Evolutionary conservation across 2,329 filamentous ascomycete genomes (phyloP).

Genomic region (Penicillium palitans): DNA sequence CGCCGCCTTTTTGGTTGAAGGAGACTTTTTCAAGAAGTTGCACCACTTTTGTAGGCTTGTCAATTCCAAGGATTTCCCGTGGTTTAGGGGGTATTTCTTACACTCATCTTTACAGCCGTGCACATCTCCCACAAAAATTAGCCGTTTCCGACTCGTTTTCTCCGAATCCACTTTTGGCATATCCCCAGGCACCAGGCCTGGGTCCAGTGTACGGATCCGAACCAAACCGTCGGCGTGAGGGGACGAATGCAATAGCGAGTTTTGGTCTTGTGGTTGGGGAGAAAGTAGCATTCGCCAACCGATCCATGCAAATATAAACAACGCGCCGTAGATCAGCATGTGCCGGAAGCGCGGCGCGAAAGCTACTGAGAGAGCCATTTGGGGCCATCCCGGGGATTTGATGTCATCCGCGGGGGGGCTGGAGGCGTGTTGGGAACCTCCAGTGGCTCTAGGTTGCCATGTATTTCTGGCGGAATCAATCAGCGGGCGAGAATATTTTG

Average conservation of each 20-base stretch:
- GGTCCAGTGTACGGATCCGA: slow-evolving; percentile 52
- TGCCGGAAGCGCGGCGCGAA: slow-evolving; percentile 45
- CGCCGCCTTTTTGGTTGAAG: slow-evolving; percentile 59
- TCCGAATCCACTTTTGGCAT: slow-evolving; percentile 12
- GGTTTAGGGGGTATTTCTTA: slow-evolving; percentile 29
- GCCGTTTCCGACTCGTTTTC: slow-evolving; percentile 50
- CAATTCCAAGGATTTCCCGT: slow-evolving; percentile 2
- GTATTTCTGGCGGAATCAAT: slow-evolving; percentile 43
- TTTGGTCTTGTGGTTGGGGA: slow-evolving; percentile 36
- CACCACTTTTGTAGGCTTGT: slow-evolving; percentile 38
- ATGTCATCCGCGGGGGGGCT: slow-evolving; percentile 17
- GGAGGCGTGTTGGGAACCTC: slow-evolving; percentile 22
- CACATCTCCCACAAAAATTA: slow-evolving; percentile 87
- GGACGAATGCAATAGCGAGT: slow-evolving; percentile 33
- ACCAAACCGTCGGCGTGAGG: slow-evolving; percentile 53
- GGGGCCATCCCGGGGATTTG: slow-evolving; percentile 24
- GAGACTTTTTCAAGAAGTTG: slow-evolving; percentile 65
- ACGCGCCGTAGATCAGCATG: slow-evolving; percentile 35
- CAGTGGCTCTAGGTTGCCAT: slow-evolving; percentile 34
- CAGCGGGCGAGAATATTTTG: slow-evolving; percentile 33
- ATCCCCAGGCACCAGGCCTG: slow-evolving; percentile 46
- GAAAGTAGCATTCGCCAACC: slow-evolving; percentile 38
- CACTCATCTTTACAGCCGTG: slow-evolving; percentile 79
- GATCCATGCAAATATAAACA: slow-evolving; percentile 34
- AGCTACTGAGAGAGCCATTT: slow-evolving; percentile 19